A percentile compares a stretch with the other conserved stretches of the same genome.
Evolutionary conservation across 768 basidiomycete genomes (phyloP).

Genomic region (Hygrocybe punicea): DNA sequence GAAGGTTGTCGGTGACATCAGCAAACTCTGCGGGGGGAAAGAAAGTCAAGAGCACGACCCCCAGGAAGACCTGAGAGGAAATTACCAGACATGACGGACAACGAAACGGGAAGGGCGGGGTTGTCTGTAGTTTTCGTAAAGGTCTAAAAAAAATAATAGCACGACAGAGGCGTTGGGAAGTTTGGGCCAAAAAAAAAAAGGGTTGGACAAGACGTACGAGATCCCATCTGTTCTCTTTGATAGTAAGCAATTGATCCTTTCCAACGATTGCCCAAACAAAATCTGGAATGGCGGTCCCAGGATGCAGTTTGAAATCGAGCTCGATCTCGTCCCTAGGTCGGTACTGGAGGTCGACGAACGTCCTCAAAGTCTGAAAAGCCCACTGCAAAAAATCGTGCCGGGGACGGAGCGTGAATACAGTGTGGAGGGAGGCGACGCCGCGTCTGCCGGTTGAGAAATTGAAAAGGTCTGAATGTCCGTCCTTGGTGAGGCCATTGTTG

Average conservation of each 20-base stretch:
- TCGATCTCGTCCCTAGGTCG: constrained; percentile 63
- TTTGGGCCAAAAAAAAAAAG: background rate
- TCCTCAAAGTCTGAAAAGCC: constrained; percentile 56
- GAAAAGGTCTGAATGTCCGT: constrained; percentile 79
- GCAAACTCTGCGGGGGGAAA: constrained; percentile 59
- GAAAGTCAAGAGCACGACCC: background rate
- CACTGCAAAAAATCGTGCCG: constrained; percentile 78
- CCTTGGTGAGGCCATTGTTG: constrained; percentile 51
- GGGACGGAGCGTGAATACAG: constrained; percentile 71
- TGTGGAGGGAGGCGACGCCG: constrained; percentile 72
- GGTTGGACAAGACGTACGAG: constrained; percentile 55
- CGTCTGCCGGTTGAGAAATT: constrained; percentile 85
- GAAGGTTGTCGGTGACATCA: constrained; percentile 74
- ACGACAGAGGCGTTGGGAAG: constrained; percentile 1
- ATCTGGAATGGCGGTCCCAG: constrained; percentile 48
- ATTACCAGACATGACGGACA: constrained; percentile 77
- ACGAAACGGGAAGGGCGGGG: constrained; percentile 51
- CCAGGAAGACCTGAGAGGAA: background rate
- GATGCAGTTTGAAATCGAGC: constrained; percentile 73
- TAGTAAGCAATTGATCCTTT: constrained; percentile 69
- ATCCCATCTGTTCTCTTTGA: constrained; percentile 80
- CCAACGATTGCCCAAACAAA: constrained; percentile 83
- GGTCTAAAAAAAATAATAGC: constrained; percentile 63
- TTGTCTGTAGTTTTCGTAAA: constrained; percentile 79
- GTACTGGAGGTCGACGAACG: constrained; percentile 75